A percentile compares a stretch with the other conserved stretches of the same genome.
Evolutionary conservation across 23 red algal genomes (phyloP).

Genomic region (Agarophyton chilense): DNA sequence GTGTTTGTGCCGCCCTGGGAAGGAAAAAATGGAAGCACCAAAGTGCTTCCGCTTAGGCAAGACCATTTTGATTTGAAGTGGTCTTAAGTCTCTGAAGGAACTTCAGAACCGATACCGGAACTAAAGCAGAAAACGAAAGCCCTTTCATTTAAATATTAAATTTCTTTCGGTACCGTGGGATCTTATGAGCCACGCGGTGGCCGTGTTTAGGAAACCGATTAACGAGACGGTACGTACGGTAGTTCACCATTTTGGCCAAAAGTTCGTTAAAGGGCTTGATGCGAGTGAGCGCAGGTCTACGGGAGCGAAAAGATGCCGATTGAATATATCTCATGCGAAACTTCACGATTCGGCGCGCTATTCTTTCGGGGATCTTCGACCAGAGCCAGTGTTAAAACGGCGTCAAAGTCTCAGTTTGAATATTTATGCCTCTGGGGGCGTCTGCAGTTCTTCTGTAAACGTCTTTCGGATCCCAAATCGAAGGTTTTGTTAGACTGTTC

Average conservation of each 20-base stretch:
- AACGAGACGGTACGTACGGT: neutral
- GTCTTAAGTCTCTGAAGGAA: neutral
- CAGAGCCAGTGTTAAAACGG: no score
- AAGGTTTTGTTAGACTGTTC: no score
- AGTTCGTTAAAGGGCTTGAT: neutral
- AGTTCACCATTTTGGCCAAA: neutral
- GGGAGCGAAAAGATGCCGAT: neutral
- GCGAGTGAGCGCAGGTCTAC: neutral
- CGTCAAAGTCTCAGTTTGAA: neutral
- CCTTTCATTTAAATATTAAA: neutral
- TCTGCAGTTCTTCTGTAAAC: neutral
- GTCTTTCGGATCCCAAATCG: no score
- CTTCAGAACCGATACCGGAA: neutral
- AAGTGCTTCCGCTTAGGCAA: neutral
- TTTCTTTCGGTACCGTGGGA: neutral
- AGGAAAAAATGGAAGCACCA: neutral
- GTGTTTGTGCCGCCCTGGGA: neutral
- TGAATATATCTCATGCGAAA: no score
- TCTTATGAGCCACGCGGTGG: neutral
- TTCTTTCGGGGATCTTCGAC: neutral
- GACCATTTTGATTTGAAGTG: neutral
- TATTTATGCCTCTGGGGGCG: neutral
- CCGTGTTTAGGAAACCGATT: neutral
- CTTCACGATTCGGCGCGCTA: no score
- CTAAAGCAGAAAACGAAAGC: neutral